phyloP scores from a whole-genome alignment of 352 stramenopile species.

The Phytophthora megakarya region DNA sequence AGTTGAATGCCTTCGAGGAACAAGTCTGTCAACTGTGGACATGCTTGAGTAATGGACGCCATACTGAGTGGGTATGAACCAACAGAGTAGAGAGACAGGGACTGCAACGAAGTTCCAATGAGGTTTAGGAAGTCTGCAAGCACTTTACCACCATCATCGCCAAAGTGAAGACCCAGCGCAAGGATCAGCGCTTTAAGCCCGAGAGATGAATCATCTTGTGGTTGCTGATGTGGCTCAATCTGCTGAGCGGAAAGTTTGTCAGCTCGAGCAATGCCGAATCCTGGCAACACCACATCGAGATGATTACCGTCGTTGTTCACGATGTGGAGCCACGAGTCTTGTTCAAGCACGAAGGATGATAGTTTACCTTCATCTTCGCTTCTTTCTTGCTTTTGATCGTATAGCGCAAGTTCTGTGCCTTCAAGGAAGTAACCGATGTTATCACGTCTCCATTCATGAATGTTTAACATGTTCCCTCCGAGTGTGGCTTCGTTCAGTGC shows the following conservation, averaged over 20 bases:
- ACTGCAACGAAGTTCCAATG: constrained; percentile 20
- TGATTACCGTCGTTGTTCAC: constrained; percentile 13
- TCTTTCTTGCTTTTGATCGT: constrained; percentile 1
- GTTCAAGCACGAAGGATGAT: constrained; percentile 14
- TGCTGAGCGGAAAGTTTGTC: background rate
- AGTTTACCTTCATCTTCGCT: background rate
- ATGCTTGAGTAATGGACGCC: constrained; percentile 19
- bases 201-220: background rate
- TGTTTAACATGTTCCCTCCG: constrained; percentile 4
- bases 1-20: constrained; percentile 37
- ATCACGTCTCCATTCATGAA: constrained; percentile 9
- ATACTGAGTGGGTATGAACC: constrained; percentile 22
- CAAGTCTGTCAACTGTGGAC: constrained; percentile 31
- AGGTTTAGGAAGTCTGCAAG: constrained; percentile 28
- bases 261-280: constrained; percentile 26
- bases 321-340: constrained; percentile 28
- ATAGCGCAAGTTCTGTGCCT: constrained; percentile 18
- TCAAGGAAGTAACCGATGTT: constrained; percentile 13
- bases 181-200: constrained; percentile 26
- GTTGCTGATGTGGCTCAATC: constrained; percentile 6
- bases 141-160: constrained; percentile 19
- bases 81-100: constrained; percentile 22
- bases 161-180: constrained; percentile 19
- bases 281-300: constrained; percentile 38
- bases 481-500: background rate